These are phyloP conservation scores for Backusella parvicylindrica DNA, from an alignment of 192 early-diverging fungal species.

Conservation along the genomic window DNA sequence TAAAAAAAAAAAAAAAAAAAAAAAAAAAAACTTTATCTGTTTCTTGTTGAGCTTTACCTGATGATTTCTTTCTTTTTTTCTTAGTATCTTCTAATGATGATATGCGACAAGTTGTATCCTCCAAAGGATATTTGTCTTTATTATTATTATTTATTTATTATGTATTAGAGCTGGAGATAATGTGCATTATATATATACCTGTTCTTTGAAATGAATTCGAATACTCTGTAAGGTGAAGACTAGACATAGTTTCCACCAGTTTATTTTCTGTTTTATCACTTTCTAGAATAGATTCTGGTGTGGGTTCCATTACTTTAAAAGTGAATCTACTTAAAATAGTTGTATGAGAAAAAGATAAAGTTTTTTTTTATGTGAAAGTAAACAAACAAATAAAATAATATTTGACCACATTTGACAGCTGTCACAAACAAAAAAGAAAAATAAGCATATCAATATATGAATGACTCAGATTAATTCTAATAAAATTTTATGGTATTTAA, in stretches of 20 bases:
- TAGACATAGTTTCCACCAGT: background rate
- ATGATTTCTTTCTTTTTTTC: background rate
- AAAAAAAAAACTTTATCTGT: background rate
- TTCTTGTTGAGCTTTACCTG: background rate
- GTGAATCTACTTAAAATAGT: background rate
- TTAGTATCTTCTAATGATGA: background rate
- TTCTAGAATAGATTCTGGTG: background rate
- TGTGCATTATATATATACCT: background rate
- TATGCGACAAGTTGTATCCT: background rate
- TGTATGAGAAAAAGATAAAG: background rate
- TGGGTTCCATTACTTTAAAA: background rate
- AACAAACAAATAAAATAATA: background rate
- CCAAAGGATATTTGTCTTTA: background rate
- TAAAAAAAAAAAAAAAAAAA: too few relatives aligned
- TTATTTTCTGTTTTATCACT: background rate
- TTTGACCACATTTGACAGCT: background rate
- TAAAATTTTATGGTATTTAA: background rate
- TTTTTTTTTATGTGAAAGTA: background rate
- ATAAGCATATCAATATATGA: background rate
- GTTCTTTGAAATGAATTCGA: background rate
- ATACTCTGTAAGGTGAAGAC: background rate
- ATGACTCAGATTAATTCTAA: background rate
- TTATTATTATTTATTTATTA: too few relatives aligned
- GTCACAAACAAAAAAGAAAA: background rate
- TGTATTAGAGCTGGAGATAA: background rate